Evolutionary conservation across 352 stramenopile genomes (phyloP).

Genomic region (Phytopythium cucurbitacearum): DNA sequence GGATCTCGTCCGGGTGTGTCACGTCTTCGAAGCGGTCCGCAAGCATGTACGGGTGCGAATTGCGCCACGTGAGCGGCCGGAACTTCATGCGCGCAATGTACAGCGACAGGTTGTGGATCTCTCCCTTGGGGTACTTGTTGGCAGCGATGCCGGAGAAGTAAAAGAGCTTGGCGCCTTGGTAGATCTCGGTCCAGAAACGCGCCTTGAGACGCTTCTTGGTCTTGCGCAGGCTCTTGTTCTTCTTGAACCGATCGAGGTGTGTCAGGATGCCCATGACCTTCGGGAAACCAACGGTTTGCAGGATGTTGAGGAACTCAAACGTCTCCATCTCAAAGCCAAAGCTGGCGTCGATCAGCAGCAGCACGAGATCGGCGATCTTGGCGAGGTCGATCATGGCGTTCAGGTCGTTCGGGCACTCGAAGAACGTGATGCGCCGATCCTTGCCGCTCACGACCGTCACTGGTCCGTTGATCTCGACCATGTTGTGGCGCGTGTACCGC

Average conservation of each 20-base stretch:
- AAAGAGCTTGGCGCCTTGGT: constrained; percentile 94
- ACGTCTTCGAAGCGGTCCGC: constrained; percentile 98
- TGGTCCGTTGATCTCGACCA: constrained; percentile 95
- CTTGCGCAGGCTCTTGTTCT: constrained; percentile 97
- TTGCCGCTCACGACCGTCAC: constrained; percentile 99
- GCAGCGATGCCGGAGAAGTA: constrained; percentile 97
- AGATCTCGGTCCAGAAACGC: constrained; percentile 99
- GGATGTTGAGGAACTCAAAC: constrained; percentile 99
- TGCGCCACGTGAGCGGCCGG: constrained; percentile 97
- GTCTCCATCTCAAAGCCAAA: constrained; percentile 99
- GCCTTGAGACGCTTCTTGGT: constrained; percentile 99
- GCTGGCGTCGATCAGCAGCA: constrained; percentile 99
- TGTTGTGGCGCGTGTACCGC: constrained; percentile 98
- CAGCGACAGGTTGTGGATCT: constrained; percentile 97
- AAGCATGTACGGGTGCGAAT: constrained; percentile 99
- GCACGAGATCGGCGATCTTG: constrained; percentile 98
- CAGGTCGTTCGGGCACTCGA: constrained; percentile 97
- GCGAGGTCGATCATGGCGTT: constrained; percentile 94
- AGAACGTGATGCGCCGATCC: constrained; percentile 97
- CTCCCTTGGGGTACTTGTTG: constrained; percentile 99
- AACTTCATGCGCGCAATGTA: constrained; percentile 99
- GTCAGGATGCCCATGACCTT: constrained; percentile 99
- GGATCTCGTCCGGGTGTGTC: constrained; percentile 92
- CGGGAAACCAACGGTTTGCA: constrained; percentile 91
- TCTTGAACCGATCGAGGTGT: constrained; percentile 98